Conservation (phyloP, 495 filamentous ascomycete genomes). For the Penicillium egyptiacum region DNA sequence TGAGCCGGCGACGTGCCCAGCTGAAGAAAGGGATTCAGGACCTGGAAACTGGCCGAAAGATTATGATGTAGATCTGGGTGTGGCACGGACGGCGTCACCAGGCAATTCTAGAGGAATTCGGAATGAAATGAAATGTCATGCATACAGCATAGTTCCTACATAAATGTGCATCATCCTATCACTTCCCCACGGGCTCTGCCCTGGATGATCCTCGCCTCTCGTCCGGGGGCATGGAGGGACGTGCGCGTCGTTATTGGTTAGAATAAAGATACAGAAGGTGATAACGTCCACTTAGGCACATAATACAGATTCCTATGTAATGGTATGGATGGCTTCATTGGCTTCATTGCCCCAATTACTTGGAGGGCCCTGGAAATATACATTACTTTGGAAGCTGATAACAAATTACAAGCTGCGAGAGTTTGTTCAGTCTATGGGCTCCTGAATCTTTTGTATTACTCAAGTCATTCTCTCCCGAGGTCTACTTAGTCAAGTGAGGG, state of each 20-base stretch:
- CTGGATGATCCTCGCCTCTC: conserved; percentile 30
- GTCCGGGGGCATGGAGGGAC: conserved; percentile 46
- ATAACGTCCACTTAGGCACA: not conserved
- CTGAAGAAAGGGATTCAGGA: not conserved
- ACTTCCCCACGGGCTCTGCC: conserved; percentile 6
- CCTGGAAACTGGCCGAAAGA: not conserved
- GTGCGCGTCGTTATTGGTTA: conserved; percentile 37
- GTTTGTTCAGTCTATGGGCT: not conserved
- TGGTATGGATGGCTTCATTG: not conserved
- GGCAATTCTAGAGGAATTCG: not conserved
- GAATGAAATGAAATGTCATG: not conserved
- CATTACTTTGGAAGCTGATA: not conserved
- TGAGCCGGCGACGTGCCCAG: not conserved
- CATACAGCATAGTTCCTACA: not conserved
- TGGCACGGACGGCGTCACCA: too few relatives aligned
- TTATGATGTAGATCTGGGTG: not conserved
- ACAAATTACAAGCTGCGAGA: not conserved
- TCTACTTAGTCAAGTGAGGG: not conserved
- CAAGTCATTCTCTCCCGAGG: not conserved
- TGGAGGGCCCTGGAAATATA: not conserved
- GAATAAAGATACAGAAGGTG: fast-evolving
- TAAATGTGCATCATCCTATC: conserved; percentile 1
- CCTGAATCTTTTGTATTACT: not conserved
- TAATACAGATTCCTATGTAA: not conserved
- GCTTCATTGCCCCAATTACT: not conserved